Evolutionary conservation across 257 asterid genomes (phyloP), one percentile per base, ranked within the genome.

Genomic region (Leptodermis oblonga): DNA sequence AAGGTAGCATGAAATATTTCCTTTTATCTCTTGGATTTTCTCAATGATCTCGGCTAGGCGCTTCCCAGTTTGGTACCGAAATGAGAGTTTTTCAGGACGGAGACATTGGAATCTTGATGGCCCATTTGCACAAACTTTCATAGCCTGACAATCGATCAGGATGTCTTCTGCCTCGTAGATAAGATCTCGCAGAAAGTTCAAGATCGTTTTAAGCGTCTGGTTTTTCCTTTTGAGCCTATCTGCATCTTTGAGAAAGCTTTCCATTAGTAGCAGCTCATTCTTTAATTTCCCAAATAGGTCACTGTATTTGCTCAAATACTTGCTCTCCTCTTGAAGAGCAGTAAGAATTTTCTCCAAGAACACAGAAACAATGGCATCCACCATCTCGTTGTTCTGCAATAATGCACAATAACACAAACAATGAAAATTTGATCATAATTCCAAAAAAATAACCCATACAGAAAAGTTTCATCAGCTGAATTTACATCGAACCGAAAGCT

Each of bases 151-250:
- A 69, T 71, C 77, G 46, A 41, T 73, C 51, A 79, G 74, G 62
- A 79, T 67, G 36, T 70, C 80, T 65, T 74, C 82, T 43, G 79
- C 79, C 74, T 78, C 80, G 45, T 60, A 70, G 28, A 79, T 70
- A 33, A 79, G 78, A 3, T 79, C 80, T 43, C 77, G 62, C 18
- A 79, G 73, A 68, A 15, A 33, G 6, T 23, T 17, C 80, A 79
- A 53, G 77, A 71, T 53, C 2, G 42, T 58, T n/a, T 55, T 61
- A 55, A 79, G 80, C 12, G 49, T 74, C 66, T 10, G 30, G 51
- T 67, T 58, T 79, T 74, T 79, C 72, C 80, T 70, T 77, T 79
- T 79, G 33, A 67, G 72, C 74, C 79, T 74, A 39, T 79, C 83
- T 4, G 75, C 83, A 54, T 79, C 80, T 55, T 74, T 79, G 5